A percentile compares a stretch with the other conserved stretches of the same genome.
These are phyloP conservation scores for Hyaloscypha variabilis DNA, from an alignment of 495 filamentous ascomycete genomes.

Conservation along the genomic window DNA sequence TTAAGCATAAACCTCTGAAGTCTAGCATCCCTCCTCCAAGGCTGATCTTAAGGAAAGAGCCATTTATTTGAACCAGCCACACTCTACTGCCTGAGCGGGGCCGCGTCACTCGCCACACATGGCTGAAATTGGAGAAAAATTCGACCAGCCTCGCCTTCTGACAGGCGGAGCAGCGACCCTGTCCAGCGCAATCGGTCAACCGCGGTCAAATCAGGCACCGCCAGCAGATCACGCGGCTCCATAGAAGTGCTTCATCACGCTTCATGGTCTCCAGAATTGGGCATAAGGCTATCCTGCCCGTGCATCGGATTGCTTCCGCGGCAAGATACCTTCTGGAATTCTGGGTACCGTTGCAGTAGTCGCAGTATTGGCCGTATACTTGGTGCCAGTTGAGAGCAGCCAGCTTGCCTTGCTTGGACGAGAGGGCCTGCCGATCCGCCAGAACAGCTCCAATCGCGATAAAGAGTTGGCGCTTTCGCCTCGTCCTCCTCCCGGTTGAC, in stretches of 20 bases:
- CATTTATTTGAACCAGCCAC: neutral
- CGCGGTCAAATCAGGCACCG: conserved; percentile 22
- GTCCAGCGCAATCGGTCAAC: conserved; percentile 14
- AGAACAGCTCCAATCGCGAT: conserved; percentile 22
- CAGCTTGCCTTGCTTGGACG: conserved; percentile 28
- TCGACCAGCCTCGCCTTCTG: conserved; percentile 4
- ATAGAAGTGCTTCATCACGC: neutral
- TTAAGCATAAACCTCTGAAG: neutral
- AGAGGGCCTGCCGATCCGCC: conserved; percentile 11
- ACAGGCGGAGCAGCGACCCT: neutral
- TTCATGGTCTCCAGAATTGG: neutral
- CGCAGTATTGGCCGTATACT: neutral
- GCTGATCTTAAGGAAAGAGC: neutral
- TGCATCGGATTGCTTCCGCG: conserved; percentile 17
- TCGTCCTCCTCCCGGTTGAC: conserved; percentile 8
- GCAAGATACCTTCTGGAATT: neutral
- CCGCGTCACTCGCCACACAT: conserved; percentile 7
- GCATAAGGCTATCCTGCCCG: neutral
- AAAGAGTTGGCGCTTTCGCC: conserved; percentile 25
- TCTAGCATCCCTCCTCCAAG: neutral
- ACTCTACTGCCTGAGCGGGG: neutral
- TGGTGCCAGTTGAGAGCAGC: conserved; percentile 24
- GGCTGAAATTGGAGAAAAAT: conserved; percentile 15
- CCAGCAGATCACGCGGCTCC: conserved; percentile 13
- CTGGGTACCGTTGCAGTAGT: conserved; percentile 13